Evolutionary conservation across 208 protist genomes (phyloP).

Genomic region (Novymonas esmeraldas): DNA sequence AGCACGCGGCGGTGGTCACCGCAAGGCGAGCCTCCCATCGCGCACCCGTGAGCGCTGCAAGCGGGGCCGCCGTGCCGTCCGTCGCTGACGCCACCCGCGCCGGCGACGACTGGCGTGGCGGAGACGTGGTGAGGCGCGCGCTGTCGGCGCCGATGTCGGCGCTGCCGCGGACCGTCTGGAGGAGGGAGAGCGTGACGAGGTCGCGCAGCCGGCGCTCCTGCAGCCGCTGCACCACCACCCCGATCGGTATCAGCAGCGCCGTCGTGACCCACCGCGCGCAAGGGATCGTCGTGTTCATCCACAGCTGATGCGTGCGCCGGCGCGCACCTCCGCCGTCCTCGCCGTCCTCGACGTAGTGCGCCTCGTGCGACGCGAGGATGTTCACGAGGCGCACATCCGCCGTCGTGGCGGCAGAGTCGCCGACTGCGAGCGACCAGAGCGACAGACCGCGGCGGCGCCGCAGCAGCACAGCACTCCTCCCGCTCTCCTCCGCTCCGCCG

Average conservation of each 20-base stretch:
- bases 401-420: conserved; percentile 11
- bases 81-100: neutral
- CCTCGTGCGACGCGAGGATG: conserved; percentile 9
- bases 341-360: neutral
- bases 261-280: conserved; percentile 80
- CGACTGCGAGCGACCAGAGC: conserved; percentile 23
- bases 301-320: conserved; percentile 37
- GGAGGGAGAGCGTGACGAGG: conserved; percentile 32
- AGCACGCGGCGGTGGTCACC: conserved; percentile 16
- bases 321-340: neutral
- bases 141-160: neutral
- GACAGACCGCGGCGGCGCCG: conserved; percentile 15
- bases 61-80: too few relatives aligned
- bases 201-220: conserved; percentile 57
- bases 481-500: neutral
- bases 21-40: too few relatives aligned
- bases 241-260: conserved; percentile 76
- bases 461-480: neutral
- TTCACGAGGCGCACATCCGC: conserved; percentile 31
- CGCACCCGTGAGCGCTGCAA: too few relatives aligned
- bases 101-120: too few relatives aligned
- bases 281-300: conserved; percentile 71
- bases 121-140: too few relatives aligned
- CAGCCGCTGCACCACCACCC: conserved; percentile 64
- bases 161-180: conserved; percentile 7